Evolutionary conservation across 2,329 filamentous ascomycete species (phyloP), one percentile per base, ranked within the genome.

Genomic region (Cladosporium sp.): DNA sequence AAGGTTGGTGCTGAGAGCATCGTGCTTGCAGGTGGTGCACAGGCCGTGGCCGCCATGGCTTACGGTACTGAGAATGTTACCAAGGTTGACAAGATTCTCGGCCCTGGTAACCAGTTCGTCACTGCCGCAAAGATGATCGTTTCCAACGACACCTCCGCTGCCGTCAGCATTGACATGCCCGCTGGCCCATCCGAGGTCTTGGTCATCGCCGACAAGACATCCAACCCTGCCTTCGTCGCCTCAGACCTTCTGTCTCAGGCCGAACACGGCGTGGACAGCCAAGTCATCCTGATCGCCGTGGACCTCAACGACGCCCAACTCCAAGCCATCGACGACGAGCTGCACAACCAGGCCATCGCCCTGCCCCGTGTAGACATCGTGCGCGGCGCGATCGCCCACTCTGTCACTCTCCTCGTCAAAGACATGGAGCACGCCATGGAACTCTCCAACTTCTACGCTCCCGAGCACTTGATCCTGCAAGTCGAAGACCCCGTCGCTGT

Each of bases 51-150:
- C 24, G 95, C 95, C 58, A 91, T 99, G 90, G 95, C 95, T 2
- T 99, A 99, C 80, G 95, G 95, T 58, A 99, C 95, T 0, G 91
- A 97, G 80, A 94, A 89, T 72, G 88, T 99, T 60, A 92, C 85
- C 78, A 99, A 99, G 83, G 95, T 99, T 8, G 95, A 99, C 84
- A 99, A 99, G 87, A 97, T 99, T 72, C 87, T 98, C 14, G 95
- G 95, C 0, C 95, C 95, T 2, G 95, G 95, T 41, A 99, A 99
- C 80, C 95, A 98, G 79, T 99, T 98, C 76, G 95, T 99, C 49
- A 99, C 95, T 0, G 95, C 95, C 0, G 95, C 92, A 62, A 99
- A 99, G 86, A 99, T 99, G 95, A 86, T 93, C 73, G 95, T 99
- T 52, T 92, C 90, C 79, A 99, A 99, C 79, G 95, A 99, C 77